Percentiles rank a stretch among this genome's conserved stretches.
Conservation (phyloP, 805 yeast genomes). For the Teunomyces panamensis region DNA sequence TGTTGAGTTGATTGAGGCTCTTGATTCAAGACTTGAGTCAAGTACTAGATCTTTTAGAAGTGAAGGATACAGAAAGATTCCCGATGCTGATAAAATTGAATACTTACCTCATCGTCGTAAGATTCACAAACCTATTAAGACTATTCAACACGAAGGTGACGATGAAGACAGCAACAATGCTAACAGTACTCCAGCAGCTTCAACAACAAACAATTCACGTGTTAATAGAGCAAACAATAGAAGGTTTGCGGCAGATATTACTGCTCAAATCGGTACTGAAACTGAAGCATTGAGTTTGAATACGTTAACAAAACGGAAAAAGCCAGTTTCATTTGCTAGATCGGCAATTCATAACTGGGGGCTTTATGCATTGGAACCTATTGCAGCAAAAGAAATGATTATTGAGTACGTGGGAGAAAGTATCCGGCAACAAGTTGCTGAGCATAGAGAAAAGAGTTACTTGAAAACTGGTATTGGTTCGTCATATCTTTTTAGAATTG, state of each 20-base stretch:
- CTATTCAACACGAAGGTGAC: conserved; percentile 65
- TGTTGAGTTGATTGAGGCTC: conserved; percentile 24
- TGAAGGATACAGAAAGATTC: conserved; percentile 69
- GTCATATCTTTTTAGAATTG: conserved; percentile 86
- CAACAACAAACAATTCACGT: conserved; percentile 60
- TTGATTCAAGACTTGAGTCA: conserved; percentile 36
- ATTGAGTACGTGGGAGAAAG: conserved; percentile 97
- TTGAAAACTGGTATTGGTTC: conserved; percentile 92
- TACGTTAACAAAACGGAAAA: conserved; percentile 83
- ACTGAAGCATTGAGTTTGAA: conserved; percentile 80
- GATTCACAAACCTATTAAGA: conserved; percentile 65
- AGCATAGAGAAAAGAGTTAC: conserved; percentile 82
- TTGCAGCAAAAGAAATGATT: conserved; percentile 95
- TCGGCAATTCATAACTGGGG: conserved; percentile 99
- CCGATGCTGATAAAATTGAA: conserved; percentile 68
- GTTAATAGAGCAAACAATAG: conserved; percentile 84
- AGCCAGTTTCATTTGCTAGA: conserved; percentile 94
- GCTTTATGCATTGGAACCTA: conserved; percentile 89
- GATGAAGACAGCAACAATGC: conserved; percentile 18
- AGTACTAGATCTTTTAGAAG: conserved; percentile 63
- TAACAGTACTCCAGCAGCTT: conserved; percentile 6
- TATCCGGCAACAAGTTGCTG: conserved; percentile 90
- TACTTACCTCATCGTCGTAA: conserved; percentile 82
- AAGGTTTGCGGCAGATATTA: conserved; percentile 85
- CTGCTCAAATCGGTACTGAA: conserved; percentile 79